Evolutionary conservation across 345 rosid genomes (phyloP).

Genomic region (Ailanthus altissimus): DNA sequence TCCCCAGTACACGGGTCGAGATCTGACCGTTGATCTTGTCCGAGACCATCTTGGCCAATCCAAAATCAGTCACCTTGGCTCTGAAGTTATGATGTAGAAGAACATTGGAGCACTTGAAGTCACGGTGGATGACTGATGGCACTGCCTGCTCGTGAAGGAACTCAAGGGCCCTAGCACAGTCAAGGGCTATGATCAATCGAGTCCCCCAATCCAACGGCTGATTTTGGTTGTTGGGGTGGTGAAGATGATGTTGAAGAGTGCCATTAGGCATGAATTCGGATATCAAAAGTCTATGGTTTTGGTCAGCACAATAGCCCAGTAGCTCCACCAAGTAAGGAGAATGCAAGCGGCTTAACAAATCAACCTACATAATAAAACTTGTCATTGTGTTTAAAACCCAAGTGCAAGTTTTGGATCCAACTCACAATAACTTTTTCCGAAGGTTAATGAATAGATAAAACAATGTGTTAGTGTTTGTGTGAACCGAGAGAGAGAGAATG

Average conservation of each 20-base stretch:
- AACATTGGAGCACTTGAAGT: constrained; percentile 76
- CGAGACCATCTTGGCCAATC: constrained; percentile 73
- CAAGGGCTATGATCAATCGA: constrained; percentile 77
- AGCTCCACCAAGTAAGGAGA: constrained; percentile 82
- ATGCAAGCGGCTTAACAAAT: constrained; percentile 75
- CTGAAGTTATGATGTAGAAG: constrained; percentile 58
- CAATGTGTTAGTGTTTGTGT: not conserved
- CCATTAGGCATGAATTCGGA: constrained; percentile 80
- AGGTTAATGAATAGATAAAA: not conserved
- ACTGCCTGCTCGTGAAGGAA: constrained; percentile 69
- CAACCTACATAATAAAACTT: constrained; percentile 57
- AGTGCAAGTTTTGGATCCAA: constrained; percentile 29
- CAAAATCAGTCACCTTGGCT: constrained; percentile 78
- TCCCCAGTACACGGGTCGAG: constrained; percentile 67
- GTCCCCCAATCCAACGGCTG: constrained; percentile 68
- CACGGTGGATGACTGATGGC: constrained; percentile 80
- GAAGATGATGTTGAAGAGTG: constrained; percentile 61
- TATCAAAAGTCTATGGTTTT: constrained; percentile 69
- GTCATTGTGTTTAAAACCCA: constrained; percentile 17
- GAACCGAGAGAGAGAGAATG: not conserved
- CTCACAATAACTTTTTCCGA: not conserved
- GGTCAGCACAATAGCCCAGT: constrained; percentile 95
- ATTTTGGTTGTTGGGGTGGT: constrained; percentile 35
- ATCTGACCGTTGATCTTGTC: constrained; percentile 77
- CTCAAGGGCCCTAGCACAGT: constrained; percentile 81